Evolutionary conservation across 805 yeast species (phyloP).

Genomic region (Zygosaccharomyces bisporus): DNA sequence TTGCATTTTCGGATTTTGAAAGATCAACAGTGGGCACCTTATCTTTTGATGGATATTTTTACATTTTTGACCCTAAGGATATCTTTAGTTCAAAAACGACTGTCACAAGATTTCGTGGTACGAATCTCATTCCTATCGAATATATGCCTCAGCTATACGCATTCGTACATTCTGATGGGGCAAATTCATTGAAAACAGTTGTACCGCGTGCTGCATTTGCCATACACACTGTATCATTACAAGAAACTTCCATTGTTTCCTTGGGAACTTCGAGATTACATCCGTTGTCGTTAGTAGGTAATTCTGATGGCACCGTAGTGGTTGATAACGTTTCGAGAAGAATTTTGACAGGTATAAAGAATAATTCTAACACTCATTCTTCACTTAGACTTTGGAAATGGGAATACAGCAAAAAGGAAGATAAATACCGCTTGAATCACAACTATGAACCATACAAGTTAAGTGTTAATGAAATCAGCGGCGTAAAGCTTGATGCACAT

Average conservation of each 20-base stretch:
- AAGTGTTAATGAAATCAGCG: constrained; percentile 28
- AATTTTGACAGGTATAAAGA: constrained; percentile 36
- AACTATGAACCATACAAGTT: constrained; percentile 37
- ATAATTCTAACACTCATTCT: constrained; percentile 29
- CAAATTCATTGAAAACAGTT: constrained; percentile 36
- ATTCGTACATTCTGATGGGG: constrained; percentile 42
- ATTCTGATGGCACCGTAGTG: constrained; percentile 47
- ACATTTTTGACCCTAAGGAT: constrained; percentile 37
- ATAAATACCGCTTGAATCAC: constrained; percentile 42
- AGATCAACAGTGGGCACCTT: constrained; percentile 35
- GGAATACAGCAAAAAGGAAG: constrained; percentile 40
- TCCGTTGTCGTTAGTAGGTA: constrained; percentile 47
- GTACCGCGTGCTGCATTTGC: constrained; percentile 39
- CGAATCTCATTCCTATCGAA: constrained; percentile 27
- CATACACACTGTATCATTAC: constrained; percentile 37
- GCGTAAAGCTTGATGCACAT: constrained; percentile 44
- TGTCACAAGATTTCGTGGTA: constrained; percentile 34
- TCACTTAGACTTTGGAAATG: constrained; percentile 38
- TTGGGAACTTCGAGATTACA: constrained; percentile 43
- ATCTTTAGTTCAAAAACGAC: constrained; percentile 31
- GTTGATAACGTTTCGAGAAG: constrained; percentile 42
- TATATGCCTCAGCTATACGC: constrained; percentile 38
- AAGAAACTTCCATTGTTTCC: constrained; percentile 41
- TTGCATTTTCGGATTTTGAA: constrained; percentile 38
- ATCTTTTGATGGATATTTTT: constrained; percentile 43